Evolutionary conservation across 2,329 filamentous ascomycete species (phyloP), one percentile per base, ranked within the genome.

Genomic region (Hypocreales sp.): DNA sequence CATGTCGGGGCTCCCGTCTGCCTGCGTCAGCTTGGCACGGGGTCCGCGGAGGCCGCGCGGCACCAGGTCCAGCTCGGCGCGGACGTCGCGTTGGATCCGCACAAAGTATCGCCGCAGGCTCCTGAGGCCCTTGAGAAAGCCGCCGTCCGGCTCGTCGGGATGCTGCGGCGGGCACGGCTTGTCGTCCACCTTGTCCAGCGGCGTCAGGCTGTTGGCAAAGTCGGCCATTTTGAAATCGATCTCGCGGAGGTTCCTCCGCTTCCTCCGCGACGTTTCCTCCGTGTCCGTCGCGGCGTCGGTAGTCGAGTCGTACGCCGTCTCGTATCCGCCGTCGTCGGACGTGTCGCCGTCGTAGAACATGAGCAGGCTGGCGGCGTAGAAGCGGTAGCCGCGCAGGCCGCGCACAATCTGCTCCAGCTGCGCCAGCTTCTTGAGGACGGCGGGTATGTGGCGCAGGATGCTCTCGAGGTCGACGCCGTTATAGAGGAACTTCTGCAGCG

Each of bases 191-290:
- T 73, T 54, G 42, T 93, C 84, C 38, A 90, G 79, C 4, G 82
- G 80, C 2, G 86, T 95, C 20, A 95, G 76, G 45, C 87, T 94
- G 49, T 98, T 98, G 36, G 90, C 90, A 57, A 98, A 98, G 52
- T 98, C 90, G 31, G 93, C 87, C 50, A 98, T 92, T 54, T 94
- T 94, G 56, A 98, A 75, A 50, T 93, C 81, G 45, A 92, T 86
- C 38, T 75, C 66, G 25, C 61, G 58, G 33, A 59, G 60, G 34
- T 60, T 68, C 44, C 47, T 64, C 43, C 52, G 58, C 40, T 35
- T 58, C 47, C 36, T 57, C 44, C 48, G 65, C 27, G 48, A 42
- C n/a, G 45, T 43, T 28, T 72, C 67, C 39, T 73, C 68, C 2
- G 62, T 63, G 36, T 72, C 68, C 0, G 68, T 72, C 4, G 61